Evolutionary conservation across 1,139 yeast genomes (phyloP).

Genomic region (Zygoascus hellenicus): DNA sequence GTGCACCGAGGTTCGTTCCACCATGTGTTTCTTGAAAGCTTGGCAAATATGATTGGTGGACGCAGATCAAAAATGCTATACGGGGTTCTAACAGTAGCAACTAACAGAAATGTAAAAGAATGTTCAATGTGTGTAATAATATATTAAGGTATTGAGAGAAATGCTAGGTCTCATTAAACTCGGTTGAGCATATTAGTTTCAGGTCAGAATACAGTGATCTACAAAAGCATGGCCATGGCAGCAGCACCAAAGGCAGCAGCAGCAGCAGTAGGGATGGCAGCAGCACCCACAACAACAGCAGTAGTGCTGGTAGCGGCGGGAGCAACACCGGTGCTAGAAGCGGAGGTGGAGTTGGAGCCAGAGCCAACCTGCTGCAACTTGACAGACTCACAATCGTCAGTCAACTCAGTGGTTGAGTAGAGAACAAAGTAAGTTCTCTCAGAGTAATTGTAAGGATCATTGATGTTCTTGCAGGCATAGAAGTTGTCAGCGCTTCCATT

Average conservation of each 20-base stretch:
- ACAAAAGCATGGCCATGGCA: slow-evolving; percentile 10
- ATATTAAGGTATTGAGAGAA: no score
- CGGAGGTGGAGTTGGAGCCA: slow-evolving; percentile 10
- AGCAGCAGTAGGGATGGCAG: slow-evolving; percentile 10
- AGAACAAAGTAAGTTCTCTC: neutral
- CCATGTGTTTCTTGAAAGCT: no score
- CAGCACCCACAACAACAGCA: slow-evolving; percentile 8
- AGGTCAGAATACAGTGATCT: neutral
- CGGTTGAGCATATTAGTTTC: no score
- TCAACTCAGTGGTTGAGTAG: neutral
- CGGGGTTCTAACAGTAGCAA: no score
- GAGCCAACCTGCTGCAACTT: slow-evolving; percentile 1
- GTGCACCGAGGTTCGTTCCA: no score
- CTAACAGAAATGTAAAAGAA: no score
- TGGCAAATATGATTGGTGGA: no score
- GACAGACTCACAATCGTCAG: slow-evolving; percentile 10
- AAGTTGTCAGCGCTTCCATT: slow-evolving; percentile 35
- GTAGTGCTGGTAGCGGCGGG: slow-evolving; percentile 5
- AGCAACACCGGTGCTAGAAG: slow-evolving; percentile 10
- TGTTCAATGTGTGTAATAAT: no score
- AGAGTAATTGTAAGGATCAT: slow-evolving; percentile 42
- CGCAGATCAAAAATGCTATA: no score
- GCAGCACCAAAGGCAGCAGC: slow-evolving; percentile 12
- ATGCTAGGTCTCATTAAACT: no score
- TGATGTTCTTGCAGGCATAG: slow-evolving; percentile 40